Evolutionary conservation across 2,329 filamentous ascomycete genomes (phyloP).

Genomic region (Neurospora sp.): DNA sequence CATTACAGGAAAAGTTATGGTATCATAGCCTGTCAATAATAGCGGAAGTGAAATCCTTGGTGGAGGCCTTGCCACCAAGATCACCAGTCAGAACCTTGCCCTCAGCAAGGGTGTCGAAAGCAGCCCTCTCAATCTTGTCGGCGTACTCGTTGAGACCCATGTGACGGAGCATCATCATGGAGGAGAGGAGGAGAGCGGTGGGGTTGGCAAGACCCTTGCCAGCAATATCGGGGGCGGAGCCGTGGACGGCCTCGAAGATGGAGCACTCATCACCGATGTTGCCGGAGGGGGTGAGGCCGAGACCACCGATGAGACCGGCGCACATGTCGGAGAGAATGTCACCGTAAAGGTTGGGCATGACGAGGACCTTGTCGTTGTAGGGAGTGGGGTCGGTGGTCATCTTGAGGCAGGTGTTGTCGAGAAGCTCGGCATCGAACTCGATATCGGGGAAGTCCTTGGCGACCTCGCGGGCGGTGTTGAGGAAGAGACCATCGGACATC

Average conservation of each 20-base stretch:
- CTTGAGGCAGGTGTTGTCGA: constrained; percentile 99
- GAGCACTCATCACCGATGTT: constrained; percentile 99
- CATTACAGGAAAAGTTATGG: constrained; percentile 6
- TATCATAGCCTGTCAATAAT: constrained; percentile 64
- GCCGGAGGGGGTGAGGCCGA: constrained; percentile 91
- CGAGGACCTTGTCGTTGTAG: constrained; percentile 98
- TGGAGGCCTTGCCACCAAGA: constrained; percentile 93
- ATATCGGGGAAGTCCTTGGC: constrained; percentile 93
- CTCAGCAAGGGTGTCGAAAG: constrained; percentile 90
- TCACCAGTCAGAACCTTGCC: constrained; percentile 95
- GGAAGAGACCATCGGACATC: constrained; percentile 98
- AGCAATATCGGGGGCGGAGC: constrained; percentile 91
- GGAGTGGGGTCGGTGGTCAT: constrained; percentile 93
- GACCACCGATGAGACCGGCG: constrained; percentile 93
- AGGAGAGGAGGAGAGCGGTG: constrained; percentile 86
- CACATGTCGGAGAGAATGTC: constrained; percentile 99
- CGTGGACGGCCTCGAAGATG: constrained; percentile 99
- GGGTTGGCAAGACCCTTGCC: constrained; percentile 96
- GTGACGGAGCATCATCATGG: constrained; percentile 99
- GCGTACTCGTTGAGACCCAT: constrained; percentile 87
- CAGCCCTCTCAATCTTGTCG: constrained; percentile 80
- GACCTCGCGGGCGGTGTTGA: constrained; percentile 74
- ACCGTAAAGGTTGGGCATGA: constrained; percentile 97
- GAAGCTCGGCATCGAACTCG: constrained; percentile 93
- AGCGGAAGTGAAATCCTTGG: constrained; percentile 81